Evolutionary conservation across 257 asterid genomes (phyloP).

Genomic region (Nicotiana benthamiana): DNA sequence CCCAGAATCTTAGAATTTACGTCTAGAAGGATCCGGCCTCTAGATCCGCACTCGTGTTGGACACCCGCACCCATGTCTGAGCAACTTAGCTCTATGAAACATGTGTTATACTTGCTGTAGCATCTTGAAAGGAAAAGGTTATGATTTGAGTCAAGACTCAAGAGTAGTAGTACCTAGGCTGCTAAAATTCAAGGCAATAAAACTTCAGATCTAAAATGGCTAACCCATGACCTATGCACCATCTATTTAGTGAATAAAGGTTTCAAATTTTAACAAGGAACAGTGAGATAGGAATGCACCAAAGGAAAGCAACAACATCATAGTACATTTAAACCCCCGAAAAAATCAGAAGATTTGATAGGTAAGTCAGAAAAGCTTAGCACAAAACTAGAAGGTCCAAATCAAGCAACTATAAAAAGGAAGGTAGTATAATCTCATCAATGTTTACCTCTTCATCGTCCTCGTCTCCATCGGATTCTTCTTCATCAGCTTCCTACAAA

Average conservation of each 20-base stretch:
- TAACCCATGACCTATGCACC: neutral
- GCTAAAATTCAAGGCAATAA: neutral
- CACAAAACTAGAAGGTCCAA: neutral
- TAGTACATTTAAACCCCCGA: neutral
- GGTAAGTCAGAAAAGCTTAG: neutral
- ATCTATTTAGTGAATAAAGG: neutral
- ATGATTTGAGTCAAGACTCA: neutral
- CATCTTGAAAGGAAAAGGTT: neutral
- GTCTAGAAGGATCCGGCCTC: too few relatives aligned
- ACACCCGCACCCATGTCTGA: too few relatives aligned
- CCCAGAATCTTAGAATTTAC: too few relatives aligned
- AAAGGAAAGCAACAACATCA: neutral
- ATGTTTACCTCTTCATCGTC: conserved; percentile 32
- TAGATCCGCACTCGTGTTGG: too few relatives aligned
- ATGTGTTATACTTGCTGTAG: neutral
- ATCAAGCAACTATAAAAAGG: neutral
- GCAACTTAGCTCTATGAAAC: too few relatives aligned
- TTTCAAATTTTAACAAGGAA: neutral
- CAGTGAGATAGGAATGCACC: neutral
- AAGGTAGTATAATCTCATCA: neutral
- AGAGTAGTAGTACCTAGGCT: neutral
- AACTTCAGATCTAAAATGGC: neutral
- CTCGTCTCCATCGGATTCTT: conserved; percentile 30
- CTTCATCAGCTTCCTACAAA: conserved; percentile 39
- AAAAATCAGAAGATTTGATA: neutral